phyloP scores from a whole-genome alignment of 768 basidiomycete genomes.

The Lactarius tabidus region DNA sequence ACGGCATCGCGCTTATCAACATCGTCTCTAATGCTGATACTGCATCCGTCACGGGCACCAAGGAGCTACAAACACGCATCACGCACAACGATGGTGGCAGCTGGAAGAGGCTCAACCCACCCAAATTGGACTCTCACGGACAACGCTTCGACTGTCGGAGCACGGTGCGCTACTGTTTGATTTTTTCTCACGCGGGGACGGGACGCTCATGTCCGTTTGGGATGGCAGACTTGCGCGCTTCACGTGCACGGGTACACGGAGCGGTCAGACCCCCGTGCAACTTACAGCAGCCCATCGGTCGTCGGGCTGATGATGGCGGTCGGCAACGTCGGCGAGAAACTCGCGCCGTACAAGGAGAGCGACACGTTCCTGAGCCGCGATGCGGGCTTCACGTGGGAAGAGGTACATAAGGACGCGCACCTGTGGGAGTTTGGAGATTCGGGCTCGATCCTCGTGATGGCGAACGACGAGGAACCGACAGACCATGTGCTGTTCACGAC shows the following conservation, averaged over 20 bases:
- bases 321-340: slow-evolving; percentile 86
- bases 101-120: slow-evolving; percentile 83
- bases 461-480: slow-evolving; percentile 91
- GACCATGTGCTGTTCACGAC: slow-evolving; percentile 87
- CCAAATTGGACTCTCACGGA: slow-evolving; percentile 69
- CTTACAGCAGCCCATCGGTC: slow-evolving; percentile 88
- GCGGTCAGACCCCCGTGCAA: slow-evolving; percentile 82
- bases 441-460: slow-evolving; percentile 89
- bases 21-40: slow-evolving; percentile 78
- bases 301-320: slow-evolving; percentile 94
- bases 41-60: slow-evolving; percentile 64
- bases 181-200: not conserved
- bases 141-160: slow-evolving; percentile 63
- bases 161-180: slow-evolving; percentile 46
- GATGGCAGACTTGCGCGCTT: slow-evolving; percentile 78
- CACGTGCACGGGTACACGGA: slow-evolving; percentile 97
- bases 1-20: slow-evolving; percentile 94
- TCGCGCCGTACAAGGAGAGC: slow-evolving; percentile 77
- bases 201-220: not conserved
- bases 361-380: slow-evolving; percentile 97
- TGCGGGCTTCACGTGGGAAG: slow-evolving; percentile 97
- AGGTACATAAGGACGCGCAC: slow-evolving; percentile 97
- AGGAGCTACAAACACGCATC: slow-evolving; percentile 79
- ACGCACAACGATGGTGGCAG: slow-evolving; percentile 97
- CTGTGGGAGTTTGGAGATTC: slow-evolving; percentile 98